Percentiles rank a stretch among this genome's conserved stretches.
Conservation (phyloP, 169 alveolate species). For the Pseudocohnilembus persalinus region DNA sequence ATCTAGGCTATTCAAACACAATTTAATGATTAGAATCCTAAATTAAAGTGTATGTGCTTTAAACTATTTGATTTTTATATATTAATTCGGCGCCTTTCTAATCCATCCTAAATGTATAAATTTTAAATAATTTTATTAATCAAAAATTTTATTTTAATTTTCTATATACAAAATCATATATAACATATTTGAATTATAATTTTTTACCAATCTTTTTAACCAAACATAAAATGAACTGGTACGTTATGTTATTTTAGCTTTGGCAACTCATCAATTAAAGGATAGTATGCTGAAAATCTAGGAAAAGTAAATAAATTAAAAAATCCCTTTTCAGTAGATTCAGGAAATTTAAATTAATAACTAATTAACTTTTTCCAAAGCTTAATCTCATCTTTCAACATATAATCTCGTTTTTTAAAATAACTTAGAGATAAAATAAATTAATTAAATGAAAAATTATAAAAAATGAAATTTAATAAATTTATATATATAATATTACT, state of each 20-base stretch:
- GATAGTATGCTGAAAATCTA: background rate
- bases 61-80: background rate
- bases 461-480: no score
- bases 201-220: background rate
- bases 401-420: constrained; percentile 14
- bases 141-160: no score
- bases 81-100: constrained; percentile 28
- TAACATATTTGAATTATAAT: no score
- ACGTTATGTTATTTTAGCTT: constrained; percentile 3
- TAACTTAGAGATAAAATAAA: no score
- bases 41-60: background rate
- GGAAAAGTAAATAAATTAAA: constrained; percentile 32
- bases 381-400: constrained; percentile 23
- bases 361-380: constrained; percentile 32
- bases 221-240: constrained; percentile 37
- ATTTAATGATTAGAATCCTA: background rate
- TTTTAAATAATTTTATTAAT: no score
- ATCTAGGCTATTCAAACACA: background rate
- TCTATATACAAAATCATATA: no score
- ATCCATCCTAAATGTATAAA: constrained; percentile 52
- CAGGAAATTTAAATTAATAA: constrained; percentile 23
- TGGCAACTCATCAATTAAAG: constrained; percentile 12
- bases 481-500: background rate
- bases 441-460: no score
- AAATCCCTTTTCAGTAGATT: constrained; percentile 35